These are phyloP conservation scores for Saccharata proteae DNA, from an alignment of 2,329 filamentous ascomycete genomes.

Conservation along the genomic window DNA sequence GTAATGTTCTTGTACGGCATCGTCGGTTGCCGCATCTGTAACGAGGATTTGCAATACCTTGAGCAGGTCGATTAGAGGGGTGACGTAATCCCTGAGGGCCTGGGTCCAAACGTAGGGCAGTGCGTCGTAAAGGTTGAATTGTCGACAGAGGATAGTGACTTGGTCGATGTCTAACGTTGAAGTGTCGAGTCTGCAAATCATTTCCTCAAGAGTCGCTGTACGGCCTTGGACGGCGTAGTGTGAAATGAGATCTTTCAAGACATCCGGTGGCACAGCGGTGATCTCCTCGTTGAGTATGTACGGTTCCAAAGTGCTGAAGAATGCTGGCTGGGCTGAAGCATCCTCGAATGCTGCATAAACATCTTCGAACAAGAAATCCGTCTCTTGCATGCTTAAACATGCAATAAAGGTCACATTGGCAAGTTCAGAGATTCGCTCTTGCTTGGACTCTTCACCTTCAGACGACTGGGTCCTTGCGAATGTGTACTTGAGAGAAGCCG, in stretches of 20 bases:
- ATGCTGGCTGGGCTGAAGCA: slow-evolving; percentile 57
- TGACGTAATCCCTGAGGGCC: slow-evolving; percentile 78
- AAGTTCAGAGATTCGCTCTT: slow-evolving; percentile 58
- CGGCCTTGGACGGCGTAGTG: slow-evolving; percentile 68
- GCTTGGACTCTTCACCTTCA: slow-evolving; percentile 37
- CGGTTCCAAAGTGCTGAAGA: slow-evolving; percentile 78
- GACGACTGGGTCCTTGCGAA: slow-evolving; percentile 53
- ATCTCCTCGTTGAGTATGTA: slow-evolving; percentile 74
- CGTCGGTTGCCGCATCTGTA: slow-evolving; percentile 40
- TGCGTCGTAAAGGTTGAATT: slow-evolving; percentile 86
- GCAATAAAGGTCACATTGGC: slow-evolving; percentile 74
- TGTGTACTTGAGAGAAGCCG: slow-evolving; percentile 78
- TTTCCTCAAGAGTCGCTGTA: slow-evolving; percentile 73
- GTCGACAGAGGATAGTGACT: slow-evolving; percentile 79
- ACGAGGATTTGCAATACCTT: slow-evolving; percentile 46
- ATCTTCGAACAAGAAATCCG: slow-evolving; percentile 80
- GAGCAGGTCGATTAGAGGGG: slow-evolving; percentile 74
- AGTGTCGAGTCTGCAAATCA: slow-evolving; percentile 88
- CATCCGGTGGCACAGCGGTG: slow-evolving; percentile 61
- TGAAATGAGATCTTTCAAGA: slow-evolving; percentile 74
- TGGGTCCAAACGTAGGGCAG: slow-evolving; percentile 96
- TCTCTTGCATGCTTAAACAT: slow-evolving; percentile 64
- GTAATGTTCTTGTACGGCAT: slow-evolving; percentile 47
- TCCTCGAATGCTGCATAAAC: slow-evolving; percentile 87
- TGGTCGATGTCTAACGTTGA: slow-evolving; percentile 88